A percentile compares a stretch with the other conserved stretches of the same genome.
These are phyloP conservation scores for Quercus tomentella DNA, from an alignment of 331 rosid genomes.

Conservation along the genomic window DNA sequence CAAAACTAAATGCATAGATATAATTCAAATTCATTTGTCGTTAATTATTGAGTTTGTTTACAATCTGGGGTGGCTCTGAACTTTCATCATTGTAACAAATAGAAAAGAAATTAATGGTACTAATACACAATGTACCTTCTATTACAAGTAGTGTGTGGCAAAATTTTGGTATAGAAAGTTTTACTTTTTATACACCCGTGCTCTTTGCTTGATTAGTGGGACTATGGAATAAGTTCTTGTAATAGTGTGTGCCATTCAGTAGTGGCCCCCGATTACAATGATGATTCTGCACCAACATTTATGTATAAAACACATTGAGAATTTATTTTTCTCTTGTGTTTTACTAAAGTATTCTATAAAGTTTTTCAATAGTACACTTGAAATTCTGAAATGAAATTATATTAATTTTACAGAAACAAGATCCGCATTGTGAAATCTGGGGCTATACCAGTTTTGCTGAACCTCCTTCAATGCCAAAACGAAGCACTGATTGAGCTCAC, in stretches of 20 bases:
- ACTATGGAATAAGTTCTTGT: conserved; percentile 44
- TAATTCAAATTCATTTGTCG: not conserved
- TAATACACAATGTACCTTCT: not conserved
- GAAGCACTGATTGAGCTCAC: conserved; percentile 42
- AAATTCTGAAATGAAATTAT: not conserved
- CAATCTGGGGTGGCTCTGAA: not conserved
- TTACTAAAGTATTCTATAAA: conserved; percentile 13
- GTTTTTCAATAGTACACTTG: conserved; percentile 5
- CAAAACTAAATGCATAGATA: not conserved
- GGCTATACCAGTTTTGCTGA: conserved; percentile 49
- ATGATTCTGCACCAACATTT: conserved; percentile 24
- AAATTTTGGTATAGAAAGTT: conserved; percentile 8
- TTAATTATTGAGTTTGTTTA: not conserved
- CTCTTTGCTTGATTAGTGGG: conserved; percentile 27
- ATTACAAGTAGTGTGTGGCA: not conserved
- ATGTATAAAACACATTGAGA: conserved; percentile 19
- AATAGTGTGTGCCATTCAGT: conserved; percentile 30
- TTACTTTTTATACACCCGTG: conserved; percentile 21
- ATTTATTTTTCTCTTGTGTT: conserved; percentile 27
- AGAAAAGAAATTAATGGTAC: not conserved
- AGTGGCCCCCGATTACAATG: conserved; percentile 1
- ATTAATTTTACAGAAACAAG: conserved; percentile 52
- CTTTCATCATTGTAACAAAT: no score
- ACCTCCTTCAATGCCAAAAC: conserved; percentile 53
- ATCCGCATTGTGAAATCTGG: conserved; percentile 53